These are phyloP conservation scores for Bipolaris cookei DNA, from an alignment of 2,329 filamentous ascomycete species.

Conservation along the genomic window DNA sequence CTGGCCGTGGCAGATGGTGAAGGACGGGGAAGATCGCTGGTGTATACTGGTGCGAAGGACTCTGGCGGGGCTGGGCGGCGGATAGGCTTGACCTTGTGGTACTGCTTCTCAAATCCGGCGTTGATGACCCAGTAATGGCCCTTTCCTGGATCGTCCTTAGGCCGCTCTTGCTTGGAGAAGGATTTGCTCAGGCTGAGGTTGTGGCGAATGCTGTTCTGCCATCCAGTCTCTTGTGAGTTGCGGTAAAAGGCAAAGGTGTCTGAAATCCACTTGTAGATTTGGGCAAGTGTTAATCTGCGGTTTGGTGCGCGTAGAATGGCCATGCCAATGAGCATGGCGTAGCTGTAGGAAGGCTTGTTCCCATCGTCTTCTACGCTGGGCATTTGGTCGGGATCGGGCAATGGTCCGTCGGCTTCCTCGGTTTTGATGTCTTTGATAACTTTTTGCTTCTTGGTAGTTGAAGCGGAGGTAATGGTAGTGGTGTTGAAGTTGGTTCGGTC, in stretches of 20 bases:
- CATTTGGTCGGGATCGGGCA: constrained; percentile 80
- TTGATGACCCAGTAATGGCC: constrained; percentile 97
- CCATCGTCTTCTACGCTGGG: constrained; percentile 83
- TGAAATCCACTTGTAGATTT: constrained; percentile 99
- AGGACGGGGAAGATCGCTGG: constrained; percentile 45
- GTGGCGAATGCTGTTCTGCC: constrained; percentile 99
- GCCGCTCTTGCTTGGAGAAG: constrained; percentile 92
- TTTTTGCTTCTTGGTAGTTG: constrained; percentile 64
- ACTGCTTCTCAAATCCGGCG: constrained; percentile 85
- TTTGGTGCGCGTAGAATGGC: constrained; percentile 87
- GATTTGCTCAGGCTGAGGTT: constrained; percentile 97
- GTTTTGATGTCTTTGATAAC: constrained; percentile 56
- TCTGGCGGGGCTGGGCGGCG: constrained; percentile 59
- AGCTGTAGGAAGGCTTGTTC: constrained; percentile 87
- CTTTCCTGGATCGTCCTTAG: constrained; percentile 96
- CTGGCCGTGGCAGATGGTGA: constrained; percentile 48
- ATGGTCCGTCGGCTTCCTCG: constrained; percentile 52
- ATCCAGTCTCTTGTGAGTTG: constrained; percentile 80
- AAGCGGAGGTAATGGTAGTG: not conserved
- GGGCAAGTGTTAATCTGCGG: constrained; percentile 83
- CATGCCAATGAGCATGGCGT: constrained; percentile 95
- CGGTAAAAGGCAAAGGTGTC: constrained; percentile 86
- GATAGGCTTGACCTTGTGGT: constrained; percentile 82
- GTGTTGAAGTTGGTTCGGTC: constrained; percentile 57
- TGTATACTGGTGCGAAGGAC: constrained; percentile 41